phyloP scores from a whole-genome alignment of 2,329 filamentous ascomycete species.

The Fusarium pseudoanthophilum region DNA sequence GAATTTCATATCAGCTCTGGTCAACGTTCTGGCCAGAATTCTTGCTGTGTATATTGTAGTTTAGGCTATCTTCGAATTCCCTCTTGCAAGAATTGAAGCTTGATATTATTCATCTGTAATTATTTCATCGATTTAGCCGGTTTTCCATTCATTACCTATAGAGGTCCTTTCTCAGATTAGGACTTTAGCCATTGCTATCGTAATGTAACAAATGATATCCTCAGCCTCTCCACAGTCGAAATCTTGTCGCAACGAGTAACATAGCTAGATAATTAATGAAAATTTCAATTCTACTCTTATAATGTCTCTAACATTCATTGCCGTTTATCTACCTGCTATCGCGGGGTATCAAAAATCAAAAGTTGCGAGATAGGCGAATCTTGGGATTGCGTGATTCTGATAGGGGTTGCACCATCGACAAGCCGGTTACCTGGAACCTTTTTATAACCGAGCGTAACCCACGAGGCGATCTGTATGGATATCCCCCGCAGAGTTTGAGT shows the following conservation, averaged over 20 bases:
- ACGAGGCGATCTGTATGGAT: not conserved
- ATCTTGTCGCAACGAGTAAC: fast-evolving
- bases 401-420: constrained; percentile 41
- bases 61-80: not conserved
- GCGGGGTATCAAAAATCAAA: not conserved
- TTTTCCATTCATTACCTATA: no score
- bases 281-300: no score
- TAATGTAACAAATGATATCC: fast-evolving
- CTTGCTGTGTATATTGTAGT: no score
- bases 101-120: fast-evolving
- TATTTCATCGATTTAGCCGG: no score
- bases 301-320: no score
- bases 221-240: no score
- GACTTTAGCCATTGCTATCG: fast-evolving
- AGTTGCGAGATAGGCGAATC: constrained; percentile 1
- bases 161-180: no score
- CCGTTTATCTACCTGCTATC: not conserved
- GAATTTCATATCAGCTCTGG: not conserved
- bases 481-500: not conserved
- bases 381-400: constrained; percentile 40
- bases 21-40: fast-evolving
- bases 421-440: not conserved
- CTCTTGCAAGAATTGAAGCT: fast-evolving
- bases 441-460: not conserved
- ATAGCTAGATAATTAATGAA: no score